Evolutionary conservation across 768 basidiomycete genomes (phyloP), one percentile per base, ranked within the genome.

Genomic region (Myochromella boudieri): DNA sequence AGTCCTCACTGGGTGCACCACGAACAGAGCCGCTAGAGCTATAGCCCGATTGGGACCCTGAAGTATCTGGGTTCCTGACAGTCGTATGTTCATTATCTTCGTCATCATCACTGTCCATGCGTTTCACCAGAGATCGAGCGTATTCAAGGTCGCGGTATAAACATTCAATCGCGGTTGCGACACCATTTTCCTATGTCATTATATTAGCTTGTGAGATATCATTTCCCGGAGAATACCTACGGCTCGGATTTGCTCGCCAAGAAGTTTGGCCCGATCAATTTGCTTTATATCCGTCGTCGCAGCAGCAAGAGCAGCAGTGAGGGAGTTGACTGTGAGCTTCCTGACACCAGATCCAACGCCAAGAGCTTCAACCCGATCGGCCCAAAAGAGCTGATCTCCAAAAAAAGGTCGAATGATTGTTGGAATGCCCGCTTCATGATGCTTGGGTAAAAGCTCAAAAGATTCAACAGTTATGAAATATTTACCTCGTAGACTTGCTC

Each of bases 331-430:
- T 9, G 89, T 93, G 45, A 98, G 73, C 65, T 95, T 95, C 56
- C 90, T 81, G 41, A 99, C 85, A 42, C 87, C 82, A 24, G 84
- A 77, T 36, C 95, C 97, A 39, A 98, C 82, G 28, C 95, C 95
- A 32, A 99, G 77, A 2, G 94, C 92, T 65, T 97, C 93, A n/a
- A 97, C 92, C 22, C 95, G 86, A 65, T 99, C 92, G 3, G 92
- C 91, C 93, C 93, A 98, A 69, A 97, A 95, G 64, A 87, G 91
- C 59, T 97, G 95, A 64, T 97, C 95, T 2, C 97, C 95, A 58
- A 98, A 99, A 78, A 98, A 99, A 0, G 97, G 95, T 53, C 85
- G 85, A 62, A 98, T 92, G 58, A 99, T 88, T 1, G 95, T 98
- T 1, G 97, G 95, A 42, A 93, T 88, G 6, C 92, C 93, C 49